Conservation (phyloP, 176 grass and related monocot genomes). For the Triticum dicoccoides region DNA sequence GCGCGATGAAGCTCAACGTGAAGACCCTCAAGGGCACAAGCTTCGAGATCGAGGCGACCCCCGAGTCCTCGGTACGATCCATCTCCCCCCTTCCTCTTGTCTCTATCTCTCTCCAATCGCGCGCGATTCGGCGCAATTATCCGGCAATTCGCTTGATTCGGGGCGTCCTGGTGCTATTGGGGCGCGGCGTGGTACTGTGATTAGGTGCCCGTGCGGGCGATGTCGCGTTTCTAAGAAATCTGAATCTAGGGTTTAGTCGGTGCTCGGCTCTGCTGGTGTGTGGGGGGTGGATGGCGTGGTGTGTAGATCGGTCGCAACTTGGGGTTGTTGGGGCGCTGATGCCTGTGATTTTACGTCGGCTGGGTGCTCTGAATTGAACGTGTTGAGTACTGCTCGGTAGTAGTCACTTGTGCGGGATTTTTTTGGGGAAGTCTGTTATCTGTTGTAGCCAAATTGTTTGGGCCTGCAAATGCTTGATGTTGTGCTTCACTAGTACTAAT, state of each 20-base stretch:
- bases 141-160: constrained; percentile 3
- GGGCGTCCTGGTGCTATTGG: not conserved
- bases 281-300: not conserved
- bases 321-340: not conserved
- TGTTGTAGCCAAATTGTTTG: not conserved
- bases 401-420: not conserved
- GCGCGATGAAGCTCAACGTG: constrained; percentile 81
- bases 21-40: constrained; percentile 87
- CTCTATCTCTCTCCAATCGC: not conserved
- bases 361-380: not conserved
- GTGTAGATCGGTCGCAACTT: not conserved
- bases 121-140: not conserved
- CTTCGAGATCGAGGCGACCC: constrained; percentile 83
- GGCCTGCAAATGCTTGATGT: not conserved
- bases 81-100: not conserved
- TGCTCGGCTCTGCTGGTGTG: not conserved
- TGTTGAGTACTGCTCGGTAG: not conserved
- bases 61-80: constrained; percentile 57
- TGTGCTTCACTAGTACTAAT: not conserved
- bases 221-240: not conserved
- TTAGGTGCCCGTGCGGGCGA: not conserved
- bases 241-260: constrained; percentile 54
- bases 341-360: not conserved
- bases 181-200: too few relatives aligned
- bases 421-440: not conserved